Evolutionary conservation across 2,329 filamentous ascomycete species (phyloP), one percentile per base, ranked within the genome.

Genomic region (Pseudopyricularia cyperi): DNA sequence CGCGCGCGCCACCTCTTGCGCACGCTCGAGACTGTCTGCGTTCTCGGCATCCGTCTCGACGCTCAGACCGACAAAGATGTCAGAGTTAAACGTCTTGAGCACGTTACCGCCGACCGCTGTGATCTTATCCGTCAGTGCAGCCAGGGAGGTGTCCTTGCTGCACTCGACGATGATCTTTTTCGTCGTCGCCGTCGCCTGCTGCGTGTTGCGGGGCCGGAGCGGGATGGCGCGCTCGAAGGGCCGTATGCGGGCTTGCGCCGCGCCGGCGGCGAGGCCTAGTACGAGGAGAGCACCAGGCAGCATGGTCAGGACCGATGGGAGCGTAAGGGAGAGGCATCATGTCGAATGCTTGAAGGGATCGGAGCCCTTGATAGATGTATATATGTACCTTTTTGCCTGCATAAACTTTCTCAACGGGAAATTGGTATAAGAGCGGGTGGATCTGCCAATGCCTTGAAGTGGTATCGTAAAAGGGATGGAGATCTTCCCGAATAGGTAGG

Each of bases 41-140:
- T 58, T 60, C 30, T 56, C 48, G 7, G 49, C 47, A 30, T 52
- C 50, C 11, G 57, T 52, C 49, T 54, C 37, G 47, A 47, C 30
- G 44, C 46, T 22, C 19, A 47, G 7, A 34, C 46, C 32, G 33
- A 42, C 30, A 34, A 52, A 22, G 48, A 54, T 19, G 24, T 34
- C 48, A 12, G 17, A 24, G 46, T 50, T 30, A 30, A 50, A 50
- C 14, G 28, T 46, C 39, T 46, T 46, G 34, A 51, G 37, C 11
- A 51, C 39, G 17, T 14, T 51, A 70, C 66, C 68, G n/a, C n/a
- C n/a, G n/a, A n/a, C 17, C 7, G 49, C 28, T 35, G 39, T 32
- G 35, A 51, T 22, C n/a, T 44, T 17, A 4, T 37, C 28, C n/a
- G 35, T 15, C n/a, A 51, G 17, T 15, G 17, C n/a, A 4, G 33